These are phyloP conservation scores for Diaporthe amygdali DNA, from an alignment of 2,329 filamentous ascomycete genomes.

Conservation along the genomic window DNA sequence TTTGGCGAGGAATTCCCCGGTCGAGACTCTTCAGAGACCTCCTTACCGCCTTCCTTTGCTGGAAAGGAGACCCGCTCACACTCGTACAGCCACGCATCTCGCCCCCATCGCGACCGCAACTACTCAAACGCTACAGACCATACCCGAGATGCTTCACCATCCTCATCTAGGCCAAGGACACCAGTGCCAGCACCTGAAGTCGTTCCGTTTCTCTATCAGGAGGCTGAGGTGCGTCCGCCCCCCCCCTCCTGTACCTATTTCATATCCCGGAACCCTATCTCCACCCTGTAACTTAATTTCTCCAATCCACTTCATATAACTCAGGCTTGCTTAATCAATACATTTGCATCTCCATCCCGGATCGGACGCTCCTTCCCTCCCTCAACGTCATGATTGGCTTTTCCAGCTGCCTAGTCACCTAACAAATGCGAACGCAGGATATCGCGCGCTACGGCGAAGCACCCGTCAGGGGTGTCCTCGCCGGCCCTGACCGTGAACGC, in stretches of 20 bases:
- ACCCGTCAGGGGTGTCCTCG: conserved; percentile 73
- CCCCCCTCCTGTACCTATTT: conserved; percentile 28
- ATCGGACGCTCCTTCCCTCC: background rate
- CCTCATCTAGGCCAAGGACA: conserved; percentile 79
- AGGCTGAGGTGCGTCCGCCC: conserved; percentile 68
- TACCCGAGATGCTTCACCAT: conserved; percentile 76
- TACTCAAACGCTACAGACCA: conserved; percentile 79
- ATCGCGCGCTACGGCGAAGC: conserved; percentile 80
- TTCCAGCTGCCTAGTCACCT: conserved; percentile 4
- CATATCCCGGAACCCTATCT: conserved; percentile 28
- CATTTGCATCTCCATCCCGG: conserved; percentile 29
- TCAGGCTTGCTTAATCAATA: conserved; percentile 13
- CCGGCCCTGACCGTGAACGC: conserved; percentile 72
- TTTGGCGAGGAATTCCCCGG: conserved; percentile 89
- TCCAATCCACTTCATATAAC: conserved; percentile 26
- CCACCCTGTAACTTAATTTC: conserved; percentile 29
- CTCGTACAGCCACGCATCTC: conserved; percentile 62
- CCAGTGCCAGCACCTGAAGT: conserved; percentile 90
- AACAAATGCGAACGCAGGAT: conserved; percentile 55
- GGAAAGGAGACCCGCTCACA: conserved; percentile 68
- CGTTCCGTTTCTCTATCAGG: conserved; percentile 96
- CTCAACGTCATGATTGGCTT: conserved; percentile 4
- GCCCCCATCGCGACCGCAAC: conserved; percentile 74
- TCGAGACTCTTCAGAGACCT: conserved; percentile 76
- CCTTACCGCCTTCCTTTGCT: conserved; percentile 55